Base-by-base conservation (phyloP, 352 stramenopile species). In the Globisporangium cylindrosporum region DNA sequence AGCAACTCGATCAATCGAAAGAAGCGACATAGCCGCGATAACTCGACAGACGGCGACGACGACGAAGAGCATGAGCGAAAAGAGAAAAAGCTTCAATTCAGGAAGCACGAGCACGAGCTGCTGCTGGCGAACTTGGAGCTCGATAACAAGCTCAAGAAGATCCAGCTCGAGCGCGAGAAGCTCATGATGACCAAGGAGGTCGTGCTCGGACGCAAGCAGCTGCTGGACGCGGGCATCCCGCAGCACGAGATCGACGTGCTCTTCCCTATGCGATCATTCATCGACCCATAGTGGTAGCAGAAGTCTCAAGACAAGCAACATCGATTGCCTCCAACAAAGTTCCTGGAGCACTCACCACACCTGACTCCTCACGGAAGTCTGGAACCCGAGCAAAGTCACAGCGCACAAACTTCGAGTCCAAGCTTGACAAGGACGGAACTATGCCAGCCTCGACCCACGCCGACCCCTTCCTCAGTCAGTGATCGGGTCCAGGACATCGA, bases 71-170 rank as follows among this genome's bases (percentile, higher is more conserved):
- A 93, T 62, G 79, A 91, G 41, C 14, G 41, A 48, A 22, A 72
- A 82, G 64, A 75, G 78, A 41, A 76, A 90, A 67, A 92, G 14
- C 24, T 27, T 1, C 32, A 46, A 14, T 62, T 69, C 29, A 27
- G 43, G 25, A 69, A 51, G 29, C 64, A 41, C 14, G 29, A 48
- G 20, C 46, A 38, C n/a, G 84, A 92, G 38, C 75, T 92, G 57
- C 70, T 88, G 61, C 81, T 88, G 34, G 81, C 81, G n/a, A 86
- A 92, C 65, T 77, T 84, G 20, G 72, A 85, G 14, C 71, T 81
- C 38, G 91, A 94, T 59, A 82, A 91, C 49, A 88, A 92, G 68
- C 74, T 84, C 73, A 91, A 92, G 74, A 80, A 81, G 64, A 75
- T 82, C 58, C 90, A 86, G 10, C 66, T 88, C 67, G 92, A 91